These are phyloP conservation scores for Cicer arietinum DNA, from an alignment of 306 rosid genomes.

Conservation along the genomic window DNA sequence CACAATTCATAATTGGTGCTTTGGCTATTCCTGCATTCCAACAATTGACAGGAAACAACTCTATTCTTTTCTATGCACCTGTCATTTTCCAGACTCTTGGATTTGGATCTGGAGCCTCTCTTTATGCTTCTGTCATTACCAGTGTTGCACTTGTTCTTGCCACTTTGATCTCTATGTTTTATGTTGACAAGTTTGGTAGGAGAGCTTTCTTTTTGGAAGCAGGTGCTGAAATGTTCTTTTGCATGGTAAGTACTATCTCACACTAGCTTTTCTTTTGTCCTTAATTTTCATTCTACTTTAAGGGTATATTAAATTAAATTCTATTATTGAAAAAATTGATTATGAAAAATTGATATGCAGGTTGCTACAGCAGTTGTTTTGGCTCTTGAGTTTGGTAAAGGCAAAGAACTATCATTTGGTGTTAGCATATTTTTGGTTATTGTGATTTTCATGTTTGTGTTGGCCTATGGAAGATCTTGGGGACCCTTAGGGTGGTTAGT, in stretches of 20 bases:
- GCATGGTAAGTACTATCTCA: constrained; percentile 60
- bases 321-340: no score
- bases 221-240: constrained; percentile 72
- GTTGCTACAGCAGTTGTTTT: constrained; percentile 66
- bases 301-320: no score
- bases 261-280: background rate
- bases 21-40: constrained; percentile 86
- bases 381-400: constrained; percentile 69
- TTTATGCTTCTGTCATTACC: constrained; percentile 71
- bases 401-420: constrained; percentile 62
- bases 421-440: constrained; percentile 67
- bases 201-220: constrained; percentile 89
- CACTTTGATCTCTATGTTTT: constrained; percentile 73
- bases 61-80: constrained; percentile 87
- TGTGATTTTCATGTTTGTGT: constrained; percentile 69
- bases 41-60: constrained; percentile 86
- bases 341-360: constrained; percentile 43
- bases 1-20: constrained; percentile 78
- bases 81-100: constrained; percentile 87
- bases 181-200: constrained; percentile 75
- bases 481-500: constrained; percentile 95
- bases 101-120: constrained; percentile 70
- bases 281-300: no score
- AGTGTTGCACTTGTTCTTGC: constrained; percentile 75
- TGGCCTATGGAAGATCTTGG: constrained; percentile 95